Percentiles rank a stretch among this genome's conserved stretches.
These are phyloP conservation scores for Fusarium sublunatum DNA, from an alignment of 2,329 filamentous ascomycete species.

Conservation along the genomic window DNA sequence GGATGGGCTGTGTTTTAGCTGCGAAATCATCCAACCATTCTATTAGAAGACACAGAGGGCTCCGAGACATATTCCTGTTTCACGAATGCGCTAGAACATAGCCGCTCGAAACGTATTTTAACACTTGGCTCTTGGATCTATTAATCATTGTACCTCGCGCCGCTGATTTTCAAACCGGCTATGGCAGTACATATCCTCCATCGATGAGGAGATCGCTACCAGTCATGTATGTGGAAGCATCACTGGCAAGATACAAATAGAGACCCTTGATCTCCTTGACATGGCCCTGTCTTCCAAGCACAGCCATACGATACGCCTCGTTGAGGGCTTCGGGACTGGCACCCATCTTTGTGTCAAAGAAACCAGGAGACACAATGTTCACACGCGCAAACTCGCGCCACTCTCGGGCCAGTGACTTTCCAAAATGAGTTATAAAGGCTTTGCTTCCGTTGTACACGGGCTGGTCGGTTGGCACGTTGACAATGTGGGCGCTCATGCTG, in stretches of 20 bases:
- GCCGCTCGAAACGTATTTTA: neutral
- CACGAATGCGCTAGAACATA: neutral
- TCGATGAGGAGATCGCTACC: slow-evolving; percentile 34
- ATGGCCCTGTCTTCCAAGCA: slow-evolving; percentile 67
- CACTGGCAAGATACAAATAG: slow-evolving; percentile 64
- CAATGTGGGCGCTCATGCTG: slow-evolving; percentile 61
- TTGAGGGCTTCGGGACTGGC: slow-evolving; percentile 56
- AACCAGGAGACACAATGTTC: slow-evolving; percentile 61
- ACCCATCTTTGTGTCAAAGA: slow-evolving; percentile 65
- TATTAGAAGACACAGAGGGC: too few species aligned
- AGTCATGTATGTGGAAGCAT: slow-evolving; percentile 51
- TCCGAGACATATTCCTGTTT: too few species aligned
- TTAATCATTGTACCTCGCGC: neutral
- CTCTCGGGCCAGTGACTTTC: slow-evolving; percentile 64
- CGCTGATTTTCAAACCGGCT: neutral
- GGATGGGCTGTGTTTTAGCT: too few species aligned
- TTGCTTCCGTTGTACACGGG: slow-evolving; percentile 67
- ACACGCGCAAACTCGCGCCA: slow-evolving; percentile 68
- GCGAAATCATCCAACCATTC: too few species aligned
- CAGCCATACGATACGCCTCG: slow-evolving; percentile 62
- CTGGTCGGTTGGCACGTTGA: slow-evolving; percentile 63
- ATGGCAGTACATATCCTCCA: slow-evolving; percentile 34
- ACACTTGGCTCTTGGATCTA: neutral
- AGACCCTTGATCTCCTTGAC: slow-evolving; percentile 73
- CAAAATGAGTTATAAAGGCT: slow-evolving; percentile 65